phyloP scores from a whole-genome alignment of 2,329 filamentous ascomycete species.

The Colletotrichum tabaci region DNA sequence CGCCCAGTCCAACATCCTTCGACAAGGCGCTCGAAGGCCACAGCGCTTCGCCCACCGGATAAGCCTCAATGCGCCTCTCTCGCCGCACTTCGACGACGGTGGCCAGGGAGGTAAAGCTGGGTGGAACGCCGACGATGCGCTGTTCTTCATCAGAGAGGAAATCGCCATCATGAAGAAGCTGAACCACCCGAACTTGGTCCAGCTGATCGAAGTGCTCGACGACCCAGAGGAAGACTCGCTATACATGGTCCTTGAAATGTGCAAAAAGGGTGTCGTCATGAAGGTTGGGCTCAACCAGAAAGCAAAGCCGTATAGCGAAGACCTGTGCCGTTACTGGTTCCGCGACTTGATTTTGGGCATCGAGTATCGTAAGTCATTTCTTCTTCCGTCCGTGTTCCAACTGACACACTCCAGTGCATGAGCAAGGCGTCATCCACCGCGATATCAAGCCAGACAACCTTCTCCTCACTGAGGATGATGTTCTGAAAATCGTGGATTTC shows the following conservation, averaged over 20 bases:
- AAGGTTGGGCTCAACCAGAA: slow-evolving; percentile 90
- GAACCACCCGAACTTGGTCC: slow-evolving; percentile 93
- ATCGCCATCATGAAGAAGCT: slow-evolving; percentile 99
- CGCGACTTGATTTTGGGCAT: slow-evolving; percentile 95
- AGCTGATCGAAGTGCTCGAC: slow-evolving; percentile 93
- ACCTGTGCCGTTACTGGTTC: slow-evolving; percentile 91
- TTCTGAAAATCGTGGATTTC: slow-evolving; percentile 98
- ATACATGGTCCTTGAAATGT: slow-evolving; percentile 99
- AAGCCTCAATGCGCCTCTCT: slow-evolving; percentile 48
- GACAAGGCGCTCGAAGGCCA: slow-evolving; percentile 65
- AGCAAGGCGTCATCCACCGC: slow-evolving; percentile 93
- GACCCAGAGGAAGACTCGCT: slow-evolving; percentile 96
- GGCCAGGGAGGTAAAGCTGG: slow-evolving; percentile 25
- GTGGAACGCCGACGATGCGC: slow-evolving; percentile 57
- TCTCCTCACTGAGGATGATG: slow-evolving; percentile 88
- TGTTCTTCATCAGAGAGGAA: slow-evolving; percentile 93
- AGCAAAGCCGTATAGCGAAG: slow-evolving; percentile 85
- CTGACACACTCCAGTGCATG: slow-evolving; percentile 75
- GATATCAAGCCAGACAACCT: slow-evolving; percentile 99
- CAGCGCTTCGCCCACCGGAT: slow-evolving; percentile 48
- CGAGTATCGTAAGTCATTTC: slow-evolving; percentile 80
- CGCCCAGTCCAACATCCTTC: slow-evolving; percentile 89
- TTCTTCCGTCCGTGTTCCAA: no score
- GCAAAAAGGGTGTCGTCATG: slow-evolving; percentile 98
- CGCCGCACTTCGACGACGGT: slow-evolving; percentile 46